Conservation (phyloP, 1,284 basidiomycete species). For the Pseudomicrostroma phylloplanum region DNA sequence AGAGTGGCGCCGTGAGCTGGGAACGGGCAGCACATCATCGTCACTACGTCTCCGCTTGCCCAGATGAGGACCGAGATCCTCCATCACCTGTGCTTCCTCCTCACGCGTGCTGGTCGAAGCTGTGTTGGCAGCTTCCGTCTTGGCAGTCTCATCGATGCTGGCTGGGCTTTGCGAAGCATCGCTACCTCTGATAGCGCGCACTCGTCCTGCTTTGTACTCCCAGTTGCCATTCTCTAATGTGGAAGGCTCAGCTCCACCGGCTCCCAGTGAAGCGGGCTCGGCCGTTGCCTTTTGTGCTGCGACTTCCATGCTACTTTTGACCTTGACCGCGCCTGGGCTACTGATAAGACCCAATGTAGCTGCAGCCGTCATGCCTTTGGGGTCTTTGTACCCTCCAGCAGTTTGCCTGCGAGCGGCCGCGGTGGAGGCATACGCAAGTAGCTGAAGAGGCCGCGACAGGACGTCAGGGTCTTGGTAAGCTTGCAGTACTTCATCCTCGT, state of each 20-base stretch:
- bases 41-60: conserved; percentile 3
- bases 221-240: conserved; percentile 5
- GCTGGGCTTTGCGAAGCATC: not conserved
- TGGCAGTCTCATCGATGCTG: not conserved
- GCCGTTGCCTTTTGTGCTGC: conserved; percentile 12
- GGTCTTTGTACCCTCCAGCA: conserved; percentile 23
- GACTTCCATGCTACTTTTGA: conserved; percentile 9
- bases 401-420: conserved; percentile 27
- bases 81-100: conserved; percentile 26
- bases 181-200: not conserved
- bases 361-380: conserved; percentile 25
- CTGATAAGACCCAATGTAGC: conserved; percentile 33
- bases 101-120: conserved; percentile 38
- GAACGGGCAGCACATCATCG: not conserved
- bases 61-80: not conserved
- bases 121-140: conserved; percentile 18
- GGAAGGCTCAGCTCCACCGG: conserved; percentile 3
- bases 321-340: not conserved
- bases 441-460: conserved; percentile 34
- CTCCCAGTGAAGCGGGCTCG: conserved; percentile 4
- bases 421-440: conserved; percentile 36
- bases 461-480: conserved; percentile 34
- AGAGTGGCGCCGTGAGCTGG: not conserved
- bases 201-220: conserved; percentile 6
- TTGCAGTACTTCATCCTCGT: conserved; percentile 34